Evolutionary conservation across 1,284 basidiomycete genomes (phyloP), one percentile per base, ranked within the genome.

Genomic region (Sporisorium iseilematis-ciliati): DNA sequence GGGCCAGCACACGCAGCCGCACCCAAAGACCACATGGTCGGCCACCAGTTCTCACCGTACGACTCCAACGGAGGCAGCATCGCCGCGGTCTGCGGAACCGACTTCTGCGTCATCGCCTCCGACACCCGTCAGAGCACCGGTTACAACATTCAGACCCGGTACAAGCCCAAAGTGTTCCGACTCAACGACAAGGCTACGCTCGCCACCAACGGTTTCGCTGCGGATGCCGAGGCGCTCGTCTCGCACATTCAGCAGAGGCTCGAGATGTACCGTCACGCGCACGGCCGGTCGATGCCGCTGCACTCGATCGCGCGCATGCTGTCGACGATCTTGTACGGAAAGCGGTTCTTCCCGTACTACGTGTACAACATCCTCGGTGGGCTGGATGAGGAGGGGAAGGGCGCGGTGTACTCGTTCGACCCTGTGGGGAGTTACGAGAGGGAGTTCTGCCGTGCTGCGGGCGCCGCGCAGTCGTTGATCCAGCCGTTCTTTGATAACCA

Each of bases 341-440:
- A 85, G 75, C 78, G 83, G 29, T 83, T 84, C 72, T 85, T 85
- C 78, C 83, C 83, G 35, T 85, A 84, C 71, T 85, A 85, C 74
- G 83, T 84, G 23, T 84, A 83, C 75, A 85, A 85, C 59, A 83
- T 85, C 40, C 71, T 85, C n/a, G 83, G 83, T 7, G 83, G 83
- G 10, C 63, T 85, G 12, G 83, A 85, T 46, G 83, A 85, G 51
- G 69, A 85, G 31, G 83, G 83, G 2, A 81, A 80, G 21, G 83
- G 83, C 18, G 83, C 82, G 18, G 83, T 85, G 14, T 85, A 82
- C 70, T 76, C 72, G 26, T 85, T 84, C 63, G 83, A 85, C 57
- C 83, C 83, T 2, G 83, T 85, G 7, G 83, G 83, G 16, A 80
- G 75, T 53, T 84, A 84, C 66, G 83, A 85, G 75, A 60, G 83